Evolutionary conservation across 2,329 filamentous ascomycete genomes (phyloP).

Genomic region (Phoma sp.): DNA sequence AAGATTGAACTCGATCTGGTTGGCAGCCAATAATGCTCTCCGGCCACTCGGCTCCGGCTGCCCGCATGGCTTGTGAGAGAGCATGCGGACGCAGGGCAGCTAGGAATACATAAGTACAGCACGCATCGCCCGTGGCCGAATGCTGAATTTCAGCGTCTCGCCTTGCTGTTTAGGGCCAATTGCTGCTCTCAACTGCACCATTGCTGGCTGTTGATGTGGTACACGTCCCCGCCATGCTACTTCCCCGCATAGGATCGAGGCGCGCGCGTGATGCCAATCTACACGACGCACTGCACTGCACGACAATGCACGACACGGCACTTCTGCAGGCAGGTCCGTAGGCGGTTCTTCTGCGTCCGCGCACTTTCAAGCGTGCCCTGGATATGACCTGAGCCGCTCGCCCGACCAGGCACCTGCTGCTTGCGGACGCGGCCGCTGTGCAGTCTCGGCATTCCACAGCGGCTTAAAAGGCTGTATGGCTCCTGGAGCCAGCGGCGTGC

Average conservation of each 20-base stretch:
- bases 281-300: constrained; percentile 2
- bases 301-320: constrained; percentile 16
- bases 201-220: constrained; percentile 8
- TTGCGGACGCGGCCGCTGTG: constrained; percentile 17
- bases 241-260: constrained; percentile 12
- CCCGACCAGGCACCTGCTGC: constrained; percentile 22
- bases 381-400: constrained; percentile 14
- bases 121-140: constrained; percentile 3
- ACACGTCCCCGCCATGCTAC: constrained; percentile 7
- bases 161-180: not conserved
- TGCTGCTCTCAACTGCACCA: not conserved
- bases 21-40: constrained; percentile 18
- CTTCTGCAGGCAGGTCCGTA: constrained; percentile 7
- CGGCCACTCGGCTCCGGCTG: constrained; percentile 15
- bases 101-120: constrained; percentile 16
- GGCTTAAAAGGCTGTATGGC: constrained; percentile 22
- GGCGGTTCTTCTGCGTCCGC: constrained; percentile 1
- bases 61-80: constrained; percentile 17
- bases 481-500: constrained; percentile 16
- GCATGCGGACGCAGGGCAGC: constrained; percentile 13
- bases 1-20: not conserved
- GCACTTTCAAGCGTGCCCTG: not conserved
- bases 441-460: constrained; percentile 18
- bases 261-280: constrained; percentile 13
- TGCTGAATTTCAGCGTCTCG: not conserved